Evolutionary conservation across 352 stramenopile species (phyloP), one percentile per base, ranked within the genome.

Genomic region (Phytophthora rubi): DNA sequence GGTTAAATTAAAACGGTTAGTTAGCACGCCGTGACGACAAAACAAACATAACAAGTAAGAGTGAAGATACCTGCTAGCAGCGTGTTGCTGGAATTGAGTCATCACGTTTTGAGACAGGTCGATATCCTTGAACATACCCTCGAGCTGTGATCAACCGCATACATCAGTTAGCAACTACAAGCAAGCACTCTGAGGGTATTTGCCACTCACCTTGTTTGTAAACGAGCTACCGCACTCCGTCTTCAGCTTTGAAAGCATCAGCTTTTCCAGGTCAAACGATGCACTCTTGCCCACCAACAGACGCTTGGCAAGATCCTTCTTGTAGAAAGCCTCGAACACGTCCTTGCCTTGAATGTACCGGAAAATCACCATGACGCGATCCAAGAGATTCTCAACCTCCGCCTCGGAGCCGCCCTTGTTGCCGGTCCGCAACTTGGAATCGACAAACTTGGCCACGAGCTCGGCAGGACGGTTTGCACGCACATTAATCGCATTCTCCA

Each of bases 61-160:
- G 42, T n/a, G n/a, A 30, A 54, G 2, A 47, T 75, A 93, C 86
- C 81, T 80, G 82, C 88, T 95, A 1, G 85, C 76, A 54, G 82
- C 71, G 63, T 95, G 86, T 62, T 97, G 80, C 32, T 92, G 72
- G 73, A 98, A 98, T 60, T 97, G 85, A 2, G 73, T 86, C 96
- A 99, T 99, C 39, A 98, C 90, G 51, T 98, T 98, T 53, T 93
- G 80, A 18, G 91, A 98, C 32, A 99, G 88, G 58, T 99, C 96
- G 61, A 99, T 99, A 78, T 99, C 98, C 77, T 99, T 98, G 77
- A 99, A 99, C 98, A 99, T 99, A 10, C 98, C 98, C 76, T 99
- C 98, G 44, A 99, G 95, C 85, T 95, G 59, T 53, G 23, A 54
- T 53, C 28, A 62, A 8, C 52, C 15, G 51, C 62, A 53, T 57